A percentile compares a stretch with the other conserved stretches of the same genome.
Conservation (phyloP, 768 basidiomycete genomes). For the Holtermanniella nyarrowii region DNA sequence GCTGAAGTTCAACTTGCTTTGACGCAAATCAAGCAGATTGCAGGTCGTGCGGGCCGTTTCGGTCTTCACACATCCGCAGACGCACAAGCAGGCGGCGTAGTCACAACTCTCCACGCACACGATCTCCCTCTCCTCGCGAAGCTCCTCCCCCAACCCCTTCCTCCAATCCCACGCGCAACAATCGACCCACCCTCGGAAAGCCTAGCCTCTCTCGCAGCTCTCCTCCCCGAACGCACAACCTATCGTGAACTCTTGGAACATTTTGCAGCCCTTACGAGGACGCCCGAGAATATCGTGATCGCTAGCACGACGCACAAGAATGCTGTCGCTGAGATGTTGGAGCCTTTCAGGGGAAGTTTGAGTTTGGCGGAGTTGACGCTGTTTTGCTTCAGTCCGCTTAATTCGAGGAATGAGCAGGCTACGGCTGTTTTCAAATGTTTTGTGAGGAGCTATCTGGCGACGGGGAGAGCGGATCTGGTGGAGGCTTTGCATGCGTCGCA, state of each 20-base stretch:
- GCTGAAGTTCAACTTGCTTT: slow-evolving; percentile 48
- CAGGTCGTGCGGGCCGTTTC: slow-evolving; percentile 83
- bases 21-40: slow-evolving; percentile 86
- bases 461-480: slow-evolving; percentile 46
- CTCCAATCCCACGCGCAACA: slow-evolving; percentile 49
- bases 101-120: slow-evolving; percentile 56
- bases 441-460: slow-evolving; percentile 44
- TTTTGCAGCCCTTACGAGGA: slow-evolving; percentile 27
- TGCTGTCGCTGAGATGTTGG: slow-evolving; percentile 32
- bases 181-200: slow-evolving; percentile 39
- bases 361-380: slow-evolving; percentile 36
- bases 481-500: slow-evolving; percentile 40
- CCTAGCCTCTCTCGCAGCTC: slow-evolving; percentile 26
- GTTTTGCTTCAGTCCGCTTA: slow-evolving; percentile 40
- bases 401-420: slow-evolving; percentile 34
- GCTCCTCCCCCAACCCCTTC: slow-evolving; percentile 50
- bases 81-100: slow-evolving; percentile 49
- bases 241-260: slow-evolving; percentile 39
- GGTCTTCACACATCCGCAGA: slow-evolving; percentile 49
- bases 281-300: slow-evolving; percentile 31
- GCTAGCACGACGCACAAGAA: slow-evolving; percentile 13
- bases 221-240: slow-evolving; percentile 38
- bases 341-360: slow-evolving; percentile 28
- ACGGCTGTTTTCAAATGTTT: slow-evolving; percentile 38
- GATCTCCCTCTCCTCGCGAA: slow-evolving; percentile 56